These are phyloP conservation scores for Euphorbia lathyris DNA, from an alignment of 345 rosid species.

Conservation along the genomic window DNA sequence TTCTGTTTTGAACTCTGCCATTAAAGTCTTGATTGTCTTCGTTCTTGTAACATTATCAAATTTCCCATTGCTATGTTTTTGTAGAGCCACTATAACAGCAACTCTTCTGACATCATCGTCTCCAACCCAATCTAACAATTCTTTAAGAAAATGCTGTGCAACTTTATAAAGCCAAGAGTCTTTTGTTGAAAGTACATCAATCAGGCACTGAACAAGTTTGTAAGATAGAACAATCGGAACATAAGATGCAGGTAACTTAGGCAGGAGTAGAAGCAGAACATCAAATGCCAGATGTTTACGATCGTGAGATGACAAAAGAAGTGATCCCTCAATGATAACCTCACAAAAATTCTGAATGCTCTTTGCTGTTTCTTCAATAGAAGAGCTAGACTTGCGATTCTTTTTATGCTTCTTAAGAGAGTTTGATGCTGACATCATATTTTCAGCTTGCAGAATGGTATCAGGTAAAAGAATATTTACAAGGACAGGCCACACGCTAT, in stretches of 20 bases:
- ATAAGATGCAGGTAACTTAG: constrained; percentile 73
- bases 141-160: constrained; percentile 69
- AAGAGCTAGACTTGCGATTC: constrained; percentile 61
- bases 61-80: constrained; percentile 86
- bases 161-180: constrained; percentile 89
- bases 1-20: constrained; percentile 78
- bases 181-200: constrained; percentile 84
- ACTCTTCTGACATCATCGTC: constrained; percentile 81
- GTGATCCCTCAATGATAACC: constrained; percentile 65
- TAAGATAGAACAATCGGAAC: constrained; percentile 58
- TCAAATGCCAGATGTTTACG: constrained; percentile 92
- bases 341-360: constrained; percentile 55
- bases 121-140: constrained; percentile 65
- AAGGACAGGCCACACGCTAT: constrained; percentile 77
- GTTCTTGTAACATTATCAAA: constrained; percentile 70
- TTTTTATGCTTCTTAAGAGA: constrained; percentile 79
- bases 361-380: constrained; percentile 73
- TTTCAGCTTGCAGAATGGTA: constrained; percentile 60
- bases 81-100: constrained; percentile 73
- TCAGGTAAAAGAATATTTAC: constrained; percentile 76
- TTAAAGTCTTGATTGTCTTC: constrained; percentile 73
- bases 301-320: constrained; percentile 85
- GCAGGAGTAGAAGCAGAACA: constrained; percentile 71
- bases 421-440: constrained; percentile 50
- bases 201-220: constrained; percentile 83